Evolutionary conservation across 1,139 yeast genomes (phyloP).

Genomic region (Yarrowia galli): DNA sequence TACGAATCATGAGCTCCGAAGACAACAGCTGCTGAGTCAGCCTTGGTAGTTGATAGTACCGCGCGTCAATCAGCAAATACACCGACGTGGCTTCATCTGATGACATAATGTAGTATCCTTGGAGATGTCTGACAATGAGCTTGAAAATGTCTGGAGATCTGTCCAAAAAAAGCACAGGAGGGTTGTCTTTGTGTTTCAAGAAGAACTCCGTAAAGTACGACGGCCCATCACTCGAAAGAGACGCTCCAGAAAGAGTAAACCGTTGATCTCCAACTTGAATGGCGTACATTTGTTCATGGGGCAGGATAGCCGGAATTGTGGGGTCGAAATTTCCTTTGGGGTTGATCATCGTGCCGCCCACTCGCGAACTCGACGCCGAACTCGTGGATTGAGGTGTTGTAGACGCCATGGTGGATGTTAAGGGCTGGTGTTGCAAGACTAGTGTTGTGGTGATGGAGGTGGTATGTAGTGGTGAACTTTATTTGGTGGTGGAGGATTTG

Average conservation of each 20-base stretch:
- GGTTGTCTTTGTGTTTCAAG: constrained; percentile 45
- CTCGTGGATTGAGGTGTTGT: not conserved
- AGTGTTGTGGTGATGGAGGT: not conserved
- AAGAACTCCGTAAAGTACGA: constrained; percentile 60
- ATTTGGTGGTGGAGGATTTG: not conserved
- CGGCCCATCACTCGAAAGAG: constrained; percentile 78
- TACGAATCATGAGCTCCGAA: constrained; percentile 64
- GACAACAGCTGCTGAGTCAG: constrained; percentile 60
- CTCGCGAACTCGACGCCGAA: constrained; percentile 20
- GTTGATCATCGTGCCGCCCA: constrained; percentile 41
- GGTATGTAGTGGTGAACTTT: not conserved
- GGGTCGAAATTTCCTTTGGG: constrained; percentile 53
- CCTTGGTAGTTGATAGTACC: constrained; percentile 70
- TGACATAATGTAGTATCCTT: constrained; percentile 65
- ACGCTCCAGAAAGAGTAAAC: constrained; percentile 70
- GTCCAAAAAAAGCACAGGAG: constrained; percentile 70
- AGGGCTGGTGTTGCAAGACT: not conserved
- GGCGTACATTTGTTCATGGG: constrained; percentile 70
- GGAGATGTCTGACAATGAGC: constrained; percentile 71
- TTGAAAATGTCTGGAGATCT: constrained; percentile 76
- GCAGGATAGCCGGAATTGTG: constrained; percentile 63
- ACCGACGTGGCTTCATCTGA: constrained; percentile 64
- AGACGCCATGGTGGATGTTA: not conserved
- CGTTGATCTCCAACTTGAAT: constrained; percentile 73
- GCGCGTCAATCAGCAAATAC: constrained; percentile 73